These are phyloP conservation scores for Juglanconis juglandina DNA, from an alignment of 2,329 filamentous ascomycete genomes.

Conservation along the genomic window DNA sequence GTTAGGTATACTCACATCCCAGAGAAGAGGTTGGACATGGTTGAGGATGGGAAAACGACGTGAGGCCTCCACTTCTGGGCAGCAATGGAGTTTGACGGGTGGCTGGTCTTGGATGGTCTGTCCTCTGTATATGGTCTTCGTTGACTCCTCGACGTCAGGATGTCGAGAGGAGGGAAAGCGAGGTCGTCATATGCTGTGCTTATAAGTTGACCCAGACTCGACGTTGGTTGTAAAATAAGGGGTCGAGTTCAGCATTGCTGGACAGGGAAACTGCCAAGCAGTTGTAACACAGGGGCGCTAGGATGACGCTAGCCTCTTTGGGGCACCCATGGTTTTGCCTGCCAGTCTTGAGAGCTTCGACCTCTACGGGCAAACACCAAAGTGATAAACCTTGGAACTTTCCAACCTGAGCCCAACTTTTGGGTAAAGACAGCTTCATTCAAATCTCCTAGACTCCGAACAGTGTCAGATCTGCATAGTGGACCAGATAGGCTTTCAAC, in stretches of 20 bases:
- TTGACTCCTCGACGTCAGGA: neutral
- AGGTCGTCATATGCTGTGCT: constrained; percentile 1
- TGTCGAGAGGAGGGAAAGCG: neutral
- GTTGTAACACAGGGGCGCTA: neutral
- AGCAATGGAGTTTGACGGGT: neutral
- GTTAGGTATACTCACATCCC: constrained; percentile 51
- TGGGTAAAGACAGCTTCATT: neutral
- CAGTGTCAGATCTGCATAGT: neutral
- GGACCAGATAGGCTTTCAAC: neutral
- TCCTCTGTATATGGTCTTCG: neutral
- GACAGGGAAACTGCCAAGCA: constrained; percentile 1
- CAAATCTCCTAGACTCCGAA: no score
- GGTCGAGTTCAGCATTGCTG: constrained; percentile 1
- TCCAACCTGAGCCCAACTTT: neutral
- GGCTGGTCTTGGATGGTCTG: neutral
- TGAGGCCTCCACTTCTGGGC: neutral
- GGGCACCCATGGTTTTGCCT: neutral
- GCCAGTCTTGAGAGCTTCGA: neutral
- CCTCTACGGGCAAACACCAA: neutral
- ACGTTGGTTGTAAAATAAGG: neutral
- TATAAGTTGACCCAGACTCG: neutral
- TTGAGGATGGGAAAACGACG: constrained; percentile 16
- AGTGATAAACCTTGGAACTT: neutral
- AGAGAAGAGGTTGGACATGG: constrained; percentile 60
- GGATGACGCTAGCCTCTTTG: neutral